Base-by-base conservation (phyloP, 192 early-diverging fungal genomes). In the Gaertneriomyces semiglobifer region DNA sequence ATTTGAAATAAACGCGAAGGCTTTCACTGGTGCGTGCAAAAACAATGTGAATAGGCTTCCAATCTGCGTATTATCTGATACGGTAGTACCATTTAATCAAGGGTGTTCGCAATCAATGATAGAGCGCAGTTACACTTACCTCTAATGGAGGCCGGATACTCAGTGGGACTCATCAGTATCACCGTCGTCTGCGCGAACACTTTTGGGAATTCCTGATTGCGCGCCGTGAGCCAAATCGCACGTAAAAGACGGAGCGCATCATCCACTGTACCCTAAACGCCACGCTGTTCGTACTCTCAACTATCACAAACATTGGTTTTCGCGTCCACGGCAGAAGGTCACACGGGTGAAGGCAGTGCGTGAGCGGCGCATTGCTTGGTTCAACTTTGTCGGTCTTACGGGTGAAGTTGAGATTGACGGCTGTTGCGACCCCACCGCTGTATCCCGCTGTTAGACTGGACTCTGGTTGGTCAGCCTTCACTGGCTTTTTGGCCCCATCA, bases 1-100 rank as follows among this genome's bases (percentile, higher is more conserved):
- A 45, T 89, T 88, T 6, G 81, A 89, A 14, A 95, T 78, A 60
- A 89, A 93, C 18, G 88, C 87, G 64, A 98, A 94, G 0, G 90
- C 96, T 50, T 95, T 88, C 10, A 95, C 58, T 3, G 95, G 93
- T 10, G 89, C 87, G 73, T 96, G 92, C 60, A 98, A 75, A 68
- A 98, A 98, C 61, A 98, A 72, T 5, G 95, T 98, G 67, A 96
- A 98, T 10, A 98, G 82, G 73, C 88, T 89, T 42, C 96, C 96
- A 4, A 91, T 84, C 78, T 86, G 87, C 16, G 79, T 78, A 25
- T 79, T 78, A 57, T 86, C 79, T 85, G 69, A 14, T 18, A 18
- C 2, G 20, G 25, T 33, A 33, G 25, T 33, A 33, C 25, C 25
- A 0, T 33, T 33, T 2, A 33, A 2, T 33, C 25, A 33, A 33